Conservation (phyloP, 352 stramenopile species). For the Globisporangium cystogenes region DNA sequence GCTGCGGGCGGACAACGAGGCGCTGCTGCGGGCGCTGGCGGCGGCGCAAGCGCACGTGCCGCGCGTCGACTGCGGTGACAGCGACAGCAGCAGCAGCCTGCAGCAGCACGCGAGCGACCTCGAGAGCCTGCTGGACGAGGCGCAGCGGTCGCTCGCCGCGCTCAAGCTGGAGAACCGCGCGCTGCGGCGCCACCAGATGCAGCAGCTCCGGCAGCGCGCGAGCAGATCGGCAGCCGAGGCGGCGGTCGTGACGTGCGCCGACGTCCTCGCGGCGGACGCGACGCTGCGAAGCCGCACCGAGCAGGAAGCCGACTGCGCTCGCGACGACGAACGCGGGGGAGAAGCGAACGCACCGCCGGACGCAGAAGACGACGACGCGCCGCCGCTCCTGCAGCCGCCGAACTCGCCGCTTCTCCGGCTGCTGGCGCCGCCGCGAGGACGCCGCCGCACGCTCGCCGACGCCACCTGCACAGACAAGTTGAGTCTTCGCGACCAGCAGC, state of each 20-base stretch:
- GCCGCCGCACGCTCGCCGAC: constrained; percentile 14
- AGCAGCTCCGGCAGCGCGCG: neutral
- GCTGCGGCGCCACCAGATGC: constrained; percentile 16
- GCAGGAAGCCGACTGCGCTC: too few species aligned
- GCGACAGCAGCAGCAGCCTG: neutral
- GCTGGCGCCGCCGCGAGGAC: constrained; percentile 10
- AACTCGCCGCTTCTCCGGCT: constrained; percentile 9
- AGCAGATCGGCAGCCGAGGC: neutral
- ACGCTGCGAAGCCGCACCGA: too few species aligned
- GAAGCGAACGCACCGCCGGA: too few species aligned
- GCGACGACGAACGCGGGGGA: too few species aligned
- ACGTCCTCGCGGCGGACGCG: constrained; percentile 10
- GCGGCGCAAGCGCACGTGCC: neutral
- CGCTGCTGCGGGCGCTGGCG: constrained; percentile 1
- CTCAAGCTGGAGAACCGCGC: constrained; percentile 34
- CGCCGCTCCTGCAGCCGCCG: neutral
- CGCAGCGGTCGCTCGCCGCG: constrained; percentile 19
- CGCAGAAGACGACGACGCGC: neutral
- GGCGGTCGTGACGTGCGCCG: constrained; percentile 6
- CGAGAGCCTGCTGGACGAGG: constrained; percentile 30
- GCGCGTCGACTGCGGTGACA: neutral
- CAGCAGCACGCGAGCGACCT: constrained; percentile 11
- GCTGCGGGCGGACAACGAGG: constrained; percentile 11
- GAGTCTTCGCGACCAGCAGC: neutral
- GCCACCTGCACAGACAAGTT: constrained; percentile 12